Conservation (phyloP, 2,329 filamentous ascomycete genomes). For the Mycosphaerelloides madeirae region DNA sequence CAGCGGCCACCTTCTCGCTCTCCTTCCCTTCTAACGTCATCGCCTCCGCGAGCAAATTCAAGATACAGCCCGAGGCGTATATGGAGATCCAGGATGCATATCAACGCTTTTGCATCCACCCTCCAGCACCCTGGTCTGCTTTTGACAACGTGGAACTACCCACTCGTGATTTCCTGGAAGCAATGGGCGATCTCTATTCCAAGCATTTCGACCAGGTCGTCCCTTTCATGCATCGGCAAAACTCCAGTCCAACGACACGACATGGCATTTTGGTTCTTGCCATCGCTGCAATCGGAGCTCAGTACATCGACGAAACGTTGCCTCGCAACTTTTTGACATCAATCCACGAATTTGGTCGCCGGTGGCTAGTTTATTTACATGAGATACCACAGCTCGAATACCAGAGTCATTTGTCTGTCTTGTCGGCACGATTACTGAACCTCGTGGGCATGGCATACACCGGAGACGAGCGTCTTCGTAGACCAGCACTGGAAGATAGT, state of each 20-base stretch:
- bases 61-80: constrained; percentile 3
- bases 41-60: neutral
- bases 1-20: neutral
- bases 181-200: constrained; percentile 26
- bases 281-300: constrained; percentile 28
- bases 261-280: constrained; percentile 27
- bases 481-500: constrained; percentile 3
- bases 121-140: constrained; percentile 8
- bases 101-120: constrained; percentile 9
- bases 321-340: constrained; percentile 8
- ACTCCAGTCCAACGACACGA: too few relatives aligned
- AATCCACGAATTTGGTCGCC: constrained; percentile 17
- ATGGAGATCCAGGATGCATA: constrained; percentile 15
- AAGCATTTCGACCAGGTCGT: constrained; percentile 28
- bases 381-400: constrained; percentile 1
- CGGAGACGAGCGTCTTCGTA: constrained; percentile 5
- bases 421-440: constrained; percentile 10
- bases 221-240: constrained; percentile 28
- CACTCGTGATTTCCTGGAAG: constrained; percentile 18
- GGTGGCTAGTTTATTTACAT: constrained; percentile 7
- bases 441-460: constrained; percentile 11
- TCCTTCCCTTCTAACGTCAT: neutral
- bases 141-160: constrained; percentile 24
- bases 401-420: neutral
- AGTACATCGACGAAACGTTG: constrained; percentile 13